Base-by-base conservation (phyloP, 1,284 basidiomycete species). In the Ceratobasidium sp. region DNA sequence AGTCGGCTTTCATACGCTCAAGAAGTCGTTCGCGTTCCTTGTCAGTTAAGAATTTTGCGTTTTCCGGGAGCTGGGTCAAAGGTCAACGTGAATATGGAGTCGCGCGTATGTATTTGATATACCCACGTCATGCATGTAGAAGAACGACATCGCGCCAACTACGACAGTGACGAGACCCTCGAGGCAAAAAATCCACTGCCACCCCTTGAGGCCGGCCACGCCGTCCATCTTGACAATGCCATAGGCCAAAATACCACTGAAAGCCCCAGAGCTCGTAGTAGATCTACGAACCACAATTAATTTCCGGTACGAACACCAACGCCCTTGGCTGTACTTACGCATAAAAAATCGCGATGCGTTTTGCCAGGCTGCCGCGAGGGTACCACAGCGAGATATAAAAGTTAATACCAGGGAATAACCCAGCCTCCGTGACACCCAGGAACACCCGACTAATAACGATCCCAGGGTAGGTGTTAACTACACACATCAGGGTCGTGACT, bases 341-440 rank as follows among this genome's bases (percentile, higher is more conserved):
- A 47, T 60, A 83, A 78, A 85, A 85, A n/a, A 84, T 75, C 0
- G 81, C 84, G 32, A 85, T 81, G 6, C 85, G 81, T 56, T 80
- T 79, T 70, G 86, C 83, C 7, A 84, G 76, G 73, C 78, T 76
- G 68, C 84, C 79, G 1, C 84, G 80, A 8, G 84, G 82, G 72
- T 86, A 85, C 83, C 82, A 85, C n/a, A 84, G 72, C 0, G 82
- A 82, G 74, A 89, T 88, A 25, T 73, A 72, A 43, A 74, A 70
- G 29, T 73, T 68, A 54, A 75, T 70, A 25, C 75, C 73, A 34
- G 73, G 68, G 20, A 72, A 74, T 4, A 90, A 76, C 0, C 89
- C 89, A 5, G 87, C 86, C 76, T 91, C 89, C 0, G 87, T 83
- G 0, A 90, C 75, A 1, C 90, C 89, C 1, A 90, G 82, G 69